Evolutionary conservation across 768 basidiomycete species (phyloP).

Genomic region (Macrolepiota albuminosa): DNA sequence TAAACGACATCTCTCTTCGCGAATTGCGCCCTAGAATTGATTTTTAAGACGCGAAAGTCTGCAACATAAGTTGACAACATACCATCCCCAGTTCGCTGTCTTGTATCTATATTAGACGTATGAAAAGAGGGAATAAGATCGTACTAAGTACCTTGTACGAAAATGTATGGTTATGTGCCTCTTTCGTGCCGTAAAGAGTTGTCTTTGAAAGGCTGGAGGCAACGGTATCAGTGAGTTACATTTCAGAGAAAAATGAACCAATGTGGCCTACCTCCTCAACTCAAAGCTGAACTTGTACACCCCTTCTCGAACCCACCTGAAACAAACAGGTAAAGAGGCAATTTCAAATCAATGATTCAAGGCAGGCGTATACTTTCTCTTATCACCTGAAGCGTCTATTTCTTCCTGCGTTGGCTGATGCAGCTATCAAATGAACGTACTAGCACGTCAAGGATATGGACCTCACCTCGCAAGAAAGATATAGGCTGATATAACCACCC

Average conservation of each 20-base stretch:
- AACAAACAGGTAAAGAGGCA: background rate
- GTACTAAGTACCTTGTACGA: slow-evolving; percentile 46
- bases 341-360: background rate
- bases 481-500: slow-evolving; percentile 65
- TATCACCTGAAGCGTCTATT: slow-evolving; percentile 53
- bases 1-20: slow-evolving; percentile 68
- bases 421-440: background rate
- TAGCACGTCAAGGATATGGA: background rate
- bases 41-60: background rate
- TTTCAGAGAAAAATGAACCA: slow-evolving; percentile 17
- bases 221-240: background rate
- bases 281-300: slow-evolving; percentile 86
- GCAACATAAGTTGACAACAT: slow-evolving; percentile 11
- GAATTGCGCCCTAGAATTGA: slow-evolving; percentile 62
- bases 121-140: background rate
- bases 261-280: slow-evolving; percentile 52
- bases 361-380: slow-evolving; percentile 39
- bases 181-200: slow-evolving; percentile 58
- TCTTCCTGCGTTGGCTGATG: slow-evolving; percentile 72
- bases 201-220: slow-evolving; percentile 36
- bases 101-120: slow-evolving; percentile 18
- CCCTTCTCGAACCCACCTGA: slow-evolving; percentile 81
- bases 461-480: slow-evolving; percentile 74
- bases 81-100: slow-evolving; percentile 92
- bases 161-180: slow-evolving; percentile 80